phyloP scores from a whole-genome alignment of 2,329 filamentous ascomycete species.

The Trichoderma koningiopsis region DNA sequence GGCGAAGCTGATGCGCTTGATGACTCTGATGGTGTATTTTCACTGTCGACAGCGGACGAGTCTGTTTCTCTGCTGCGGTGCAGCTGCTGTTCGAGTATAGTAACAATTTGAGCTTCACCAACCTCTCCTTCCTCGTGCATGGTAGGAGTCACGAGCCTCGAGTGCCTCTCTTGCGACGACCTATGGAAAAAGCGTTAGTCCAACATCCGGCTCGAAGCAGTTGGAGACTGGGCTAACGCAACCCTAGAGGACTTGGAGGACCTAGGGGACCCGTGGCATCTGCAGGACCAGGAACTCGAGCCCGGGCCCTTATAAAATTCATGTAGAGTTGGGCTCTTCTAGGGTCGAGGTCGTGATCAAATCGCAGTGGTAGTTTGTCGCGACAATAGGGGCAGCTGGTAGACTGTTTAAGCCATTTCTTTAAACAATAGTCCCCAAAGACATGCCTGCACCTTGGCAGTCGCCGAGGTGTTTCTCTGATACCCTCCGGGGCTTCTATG shows the following conservation, averaged over 20 bases:
- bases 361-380: slow-evolving; percentile 59
- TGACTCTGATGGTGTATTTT: background rate
- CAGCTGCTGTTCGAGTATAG: slow-evolving; percentile 33
- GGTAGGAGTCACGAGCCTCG: slow-evolving; percentile 27
- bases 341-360: slow-evolving; percentile 30
- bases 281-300: background rate
- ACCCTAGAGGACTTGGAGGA: slow-evolving; percentile 29
- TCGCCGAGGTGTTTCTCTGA: slow-evolving; percentile 58
- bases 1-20: slow-evolving; percentile 1
- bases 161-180: slow-evolving; percentile 31
- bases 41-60: background rate
- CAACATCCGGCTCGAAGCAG: background rate
- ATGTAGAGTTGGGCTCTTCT: slow-evolving; percentile 36
- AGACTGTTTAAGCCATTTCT: slow-evolving; percentile 65
- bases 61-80: slow-evolving; percentile 30
- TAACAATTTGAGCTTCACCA: slow-evolving; percentile 23
- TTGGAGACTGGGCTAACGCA: background rate
- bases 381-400: slow-evolving; percentile 67
- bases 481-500: slow-evolving; percentile 57
- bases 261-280: too few species aligned
- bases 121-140: slow-evolving; percentile 28
- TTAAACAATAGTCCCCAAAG: slow-evolving; percentile 66
- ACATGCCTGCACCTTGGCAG: slow-evolving; percentile 65
- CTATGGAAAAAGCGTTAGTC: slow-evolving; percentile 9
- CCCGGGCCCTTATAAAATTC: slow-evolving; percentile 37